These are phyloP conservation scores for Moesziomyces aphidis DNA, from an alignment of 1,284 basidiomycete species.

Conservation along the genomic window DNA sequence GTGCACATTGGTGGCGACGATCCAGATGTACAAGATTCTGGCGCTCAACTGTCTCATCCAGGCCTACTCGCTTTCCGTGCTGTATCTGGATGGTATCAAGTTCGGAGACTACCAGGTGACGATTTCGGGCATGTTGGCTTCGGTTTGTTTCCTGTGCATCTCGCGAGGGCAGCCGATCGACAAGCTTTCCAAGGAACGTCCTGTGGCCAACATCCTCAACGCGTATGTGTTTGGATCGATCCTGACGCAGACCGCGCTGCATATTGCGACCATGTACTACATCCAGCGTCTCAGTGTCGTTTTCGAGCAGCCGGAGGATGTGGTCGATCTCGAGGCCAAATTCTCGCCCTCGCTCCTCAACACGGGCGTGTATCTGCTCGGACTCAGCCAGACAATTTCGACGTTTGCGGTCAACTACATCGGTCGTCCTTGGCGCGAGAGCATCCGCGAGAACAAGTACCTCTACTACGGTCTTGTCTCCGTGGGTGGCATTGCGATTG, in stretches of 20 bases:
- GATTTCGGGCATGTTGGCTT: constrained; percentile 62
- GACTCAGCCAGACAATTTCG: constrained; percentile 63
- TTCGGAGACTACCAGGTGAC: constrained; percentile 66
- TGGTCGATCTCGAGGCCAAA: constrained; percentile 64
- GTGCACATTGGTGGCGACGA: constrained; percentile 65
- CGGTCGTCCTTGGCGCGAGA: constrained; percentile 63
- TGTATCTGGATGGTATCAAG: constrained; percentile 66
- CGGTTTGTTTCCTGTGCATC: constrained; percentile 66
- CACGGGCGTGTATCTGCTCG: constrained; percentile 64
- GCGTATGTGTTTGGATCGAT: constrained; percentile 64
- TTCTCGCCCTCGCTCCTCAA: constrained; percentile 65
- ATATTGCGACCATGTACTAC: constrained; percentile 63
- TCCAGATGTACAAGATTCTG: constrained; percentile 68
- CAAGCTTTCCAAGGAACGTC: constrained; percentile 60
- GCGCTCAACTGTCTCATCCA: constrained; percentile 66
- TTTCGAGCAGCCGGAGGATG: constrained; percentile 56
- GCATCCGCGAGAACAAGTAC: constrained; percentile 60
- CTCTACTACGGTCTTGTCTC: constrained; percentile 63
- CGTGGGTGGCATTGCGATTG: constrained; percentile 58
- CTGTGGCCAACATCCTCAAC: constrained; percentile 63
- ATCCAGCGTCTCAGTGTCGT: constrained; percentile 48
- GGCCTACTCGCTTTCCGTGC: constrained; percentile 63
- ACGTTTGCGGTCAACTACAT: constrained; percentile 68
- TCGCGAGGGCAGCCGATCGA: constrained; percentile 64
- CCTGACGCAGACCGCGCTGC: constrained; percentile 63